These are phyloP conservation scores for Meripilus lineatus DNA, from an alignment of 1,284 basidiomycete species.

Conservation along the genomic window DNA sequence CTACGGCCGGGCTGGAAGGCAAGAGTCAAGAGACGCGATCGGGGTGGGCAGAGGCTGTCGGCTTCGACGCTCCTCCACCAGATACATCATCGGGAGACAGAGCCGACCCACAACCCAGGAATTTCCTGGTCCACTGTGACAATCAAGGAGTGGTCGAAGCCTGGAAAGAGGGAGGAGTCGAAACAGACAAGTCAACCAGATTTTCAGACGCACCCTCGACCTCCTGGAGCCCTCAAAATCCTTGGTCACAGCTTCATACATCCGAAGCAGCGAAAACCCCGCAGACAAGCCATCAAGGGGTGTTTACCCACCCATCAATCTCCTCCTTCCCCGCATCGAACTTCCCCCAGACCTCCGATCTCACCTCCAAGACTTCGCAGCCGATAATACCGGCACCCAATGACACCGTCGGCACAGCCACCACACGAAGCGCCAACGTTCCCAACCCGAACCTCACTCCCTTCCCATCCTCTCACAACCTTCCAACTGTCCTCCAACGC, in stretches of 20 bases:
- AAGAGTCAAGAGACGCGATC: constrained; percentile 26
- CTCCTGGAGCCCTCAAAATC: background rate
- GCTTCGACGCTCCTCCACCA: constrained; percentile 24
- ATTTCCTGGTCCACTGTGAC: constrained; percentile 32
- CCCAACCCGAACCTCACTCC: no score
- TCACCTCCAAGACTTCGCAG: constrained; percentile 29
- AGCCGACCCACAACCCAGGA: background rate
- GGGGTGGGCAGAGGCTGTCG: constrained; percentile 40
- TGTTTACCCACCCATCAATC: constrained; percentile 17
- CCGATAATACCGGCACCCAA: no score
- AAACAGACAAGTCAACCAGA: constrained; percentile 29
- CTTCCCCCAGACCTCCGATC: constrained; percentile 21
- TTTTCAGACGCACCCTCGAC: constrained; percentile 22
- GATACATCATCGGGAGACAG: no score
- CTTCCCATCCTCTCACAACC: no score
- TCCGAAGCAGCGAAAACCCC: constrained; percentile 29
- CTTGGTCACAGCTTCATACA: constrained; percentile 16
- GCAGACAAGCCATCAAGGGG: constrained; percentile 37
- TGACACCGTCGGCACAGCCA: no score
- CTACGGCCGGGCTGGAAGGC: constrained; percentile 24
- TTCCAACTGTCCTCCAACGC: no score
- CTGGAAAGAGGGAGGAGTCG: constrained; percentile 27
- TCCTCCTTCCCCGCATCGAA: constrained; percentile 29
- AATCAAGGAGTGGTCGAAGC: constrained; percentile 38
- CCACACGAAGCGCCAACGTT: no score